phyloP scores from a whole-genome alignment of 169 alveolate species.

The Plasmodium vinckei region DNA sequence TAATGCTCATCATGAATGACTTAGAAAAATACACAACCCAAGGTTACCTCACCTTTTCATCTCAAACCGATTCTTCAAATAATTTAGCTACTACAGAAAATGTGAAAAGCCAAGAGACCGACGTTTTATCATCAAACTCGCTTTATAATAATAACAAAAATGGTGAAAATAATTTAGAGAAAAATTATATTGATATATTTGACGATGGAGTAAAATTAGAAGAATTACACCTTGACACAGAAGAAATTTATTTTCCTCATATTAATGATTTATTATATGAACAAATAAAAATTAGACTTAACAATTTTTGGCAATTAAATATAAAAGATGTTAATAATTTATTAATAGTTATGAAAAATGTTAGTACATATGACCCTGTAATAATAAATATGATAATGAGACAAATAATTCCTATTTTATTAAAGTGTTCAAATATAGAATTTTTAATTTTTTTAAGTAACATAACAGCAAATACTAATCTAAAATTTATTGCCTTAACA shows the following conservation, averaged over 20 bases:
- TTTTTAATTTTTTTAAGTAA: slow-evolving; percentile 69
- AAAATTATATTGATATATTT: slow-evolving; percentile 34
- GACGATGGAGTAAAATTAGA: slow-evolving; percentile 18
- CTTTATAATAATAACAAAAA: neutral
- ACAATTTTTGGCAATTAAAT: slow-evolving; percentile 66
- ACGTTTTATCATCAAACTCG: neutral
- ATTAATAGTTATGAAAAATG: slow-evolving; percentile 57
- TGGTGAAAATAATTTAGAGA: neutral
- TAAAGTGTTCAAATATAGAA: slow-evolving; percentile 43
- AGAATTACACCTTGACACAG: slow-evolving; percentile 10
- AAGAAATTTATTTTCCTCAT: slow-evolving; percentile 67
- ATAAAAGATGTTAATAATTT: slow-evolving; percentile 72
- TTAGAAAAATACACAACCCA: slow-evolving; percentile 18
- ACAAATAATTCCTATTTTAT: slow-evolving; percentile 49
- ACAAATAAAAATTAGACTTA: slow-evolving; percentile 63
- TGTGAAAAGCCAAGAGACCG: neutral
- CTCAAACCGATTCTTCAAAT: neutral
- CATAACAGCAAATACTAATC: slow-evolving; percentile 33
- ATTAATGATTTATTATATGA: slow-evolving; percentile 55
- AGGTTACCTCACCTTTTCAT: slow-evolving; percentile 19
- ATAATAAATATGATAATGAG: slow-evolving; percentile 71
- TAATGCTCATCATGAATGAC: slow-evolving; percentile 56
- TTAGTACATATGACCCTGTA: slow-evolving; percentile 38
- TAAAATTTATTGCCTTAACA: slow-evolving; percentile 50
- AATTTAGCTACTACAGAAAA: too few species aligned